These are phyloP conservation scores for Eucommia ulmoides DNA, from an alignment of 257 asterid genomes.

Conservation along the genomic window DNA sequence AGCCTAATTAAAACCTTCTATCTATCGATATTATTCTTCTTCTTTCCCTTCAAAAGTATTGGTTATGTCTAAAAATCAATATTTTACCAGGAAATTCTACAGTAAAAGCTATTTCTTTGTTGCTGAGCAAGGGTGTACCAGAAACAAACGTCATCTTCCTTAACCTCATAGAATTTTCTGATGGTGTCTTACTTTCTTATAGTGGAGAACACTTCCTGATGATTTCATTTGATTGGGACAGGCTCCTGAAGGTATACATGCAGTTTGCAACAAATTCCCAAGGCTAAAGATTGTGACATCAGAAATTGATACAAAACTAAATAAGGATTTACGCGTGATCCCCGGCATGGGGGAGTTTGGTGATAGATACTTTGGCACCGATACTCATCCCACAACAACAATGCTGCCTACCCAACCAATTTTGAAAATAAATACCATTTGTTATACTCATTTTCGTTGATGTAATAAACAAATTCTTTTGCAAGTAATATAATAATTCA, in stretches of 20 bases:
- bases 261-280: conserved; percentile 56
- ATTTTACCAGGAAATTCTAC: conserved; percentile 64
- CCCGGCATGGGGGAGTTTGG: conserved; percentile 98
- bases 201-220: not conserved
- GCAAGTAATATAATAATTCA: no score
- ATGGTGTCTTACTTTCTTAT: not conserved
- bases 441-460: no score
- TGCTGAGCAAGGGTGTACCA: conserved; percentile 76
- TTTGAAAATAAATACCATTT: no score
- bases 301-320: conserved; percentile 67
- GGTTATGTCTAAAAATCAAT: not conserved
- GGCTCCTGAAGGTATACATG: conserved; percentile 92
- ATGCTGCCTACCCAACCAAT: not conserved
- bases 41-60: not conserved
- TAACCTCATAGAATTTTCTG: conserved; percentile 41
- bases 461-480: no score
- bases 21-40: not conserved
- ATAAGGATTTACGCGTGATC: conserved; percentile 58
- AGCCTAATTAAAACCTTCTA: conserved; percentile 23
- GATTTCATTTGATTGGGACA: conserved; percentile 11
- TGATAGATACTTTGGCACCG: conserved; percentile 98
- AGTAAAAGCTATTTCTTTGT: conserved; percentile 62
- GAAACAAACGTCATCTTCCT: conserved; percentile 87
- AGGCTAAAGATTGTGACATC: conserved; percentile 80
- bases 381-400: conserved; percentile 13